phyloP scores from a whole-genome alignment of 1,284 basidiomycete genomes.

The Ganoderma resinaceum region DNA sequence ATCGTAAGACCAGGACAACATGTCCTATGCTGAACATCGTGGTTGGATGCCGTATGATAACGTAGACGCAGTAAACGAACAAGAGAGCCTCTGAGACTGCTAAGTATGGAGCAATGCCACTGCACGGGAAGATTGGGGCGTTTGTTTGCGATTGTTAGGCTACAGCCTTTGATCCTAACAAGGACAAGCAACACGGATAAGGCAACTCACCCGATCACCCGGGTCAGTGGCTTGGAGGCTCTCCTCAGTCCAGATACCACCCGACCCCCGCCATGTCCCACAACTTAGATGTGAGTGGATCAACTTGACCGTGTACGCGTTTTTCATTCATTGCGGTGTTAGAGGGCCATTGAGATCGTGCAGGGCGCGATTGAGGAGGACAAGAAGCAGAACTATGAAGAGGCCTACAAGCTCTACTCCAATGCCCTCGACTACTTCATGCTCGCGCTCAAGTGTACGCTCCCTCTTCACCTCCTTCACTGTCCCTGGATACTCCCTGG shows the following conservation, averaged over 20 bases:
- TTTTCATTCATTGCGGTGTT: neutral
- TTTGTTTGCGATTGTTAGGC: conserved; percentile 35
- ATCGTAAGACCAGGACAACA: neutral
- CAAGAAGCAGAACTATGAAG: conserved; percentile 91
- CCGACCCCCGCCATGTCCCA: conserved; percentile 38
- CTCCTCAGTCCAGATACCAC: conserved; percentile 20
- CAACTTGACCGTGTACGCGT: no score
- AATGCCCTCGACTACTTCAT: conserved; percentile 99
- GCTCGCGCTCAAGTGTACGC: conserved; percentile 85
- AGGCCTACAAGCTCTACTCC: conserved; percentile 94
- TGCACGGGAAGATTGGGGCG: neutral
- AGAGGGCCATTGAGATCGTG: conserved; percentile 96
- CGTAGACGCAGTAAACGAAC: neutral
- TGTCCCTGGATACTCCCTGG: neutral
- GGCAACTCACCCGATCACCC: conserved; percentile 18
- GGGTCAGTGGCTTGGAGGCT: conserved; percentile 19
- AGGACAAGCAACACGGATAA: conserved; percentile 32
- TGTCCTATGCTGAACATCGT: neutral
- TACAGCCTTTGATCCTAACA: conserved; percentile 39
- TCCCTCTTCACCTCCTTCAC: conserved; percentile 17
- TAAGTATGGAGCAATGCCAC: no score
- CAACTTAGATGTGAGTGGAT: conserved; percentile 45
- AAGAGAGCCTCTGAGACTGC: no score
- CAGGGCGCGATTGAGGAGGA: conserved; percentile 97
- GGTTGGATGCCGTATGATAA: neutral